phyloP scores from a whole-genome alignment of 2,329 filamentous ascomycete genomes.

The Hypoxylon sp. region DNA sequence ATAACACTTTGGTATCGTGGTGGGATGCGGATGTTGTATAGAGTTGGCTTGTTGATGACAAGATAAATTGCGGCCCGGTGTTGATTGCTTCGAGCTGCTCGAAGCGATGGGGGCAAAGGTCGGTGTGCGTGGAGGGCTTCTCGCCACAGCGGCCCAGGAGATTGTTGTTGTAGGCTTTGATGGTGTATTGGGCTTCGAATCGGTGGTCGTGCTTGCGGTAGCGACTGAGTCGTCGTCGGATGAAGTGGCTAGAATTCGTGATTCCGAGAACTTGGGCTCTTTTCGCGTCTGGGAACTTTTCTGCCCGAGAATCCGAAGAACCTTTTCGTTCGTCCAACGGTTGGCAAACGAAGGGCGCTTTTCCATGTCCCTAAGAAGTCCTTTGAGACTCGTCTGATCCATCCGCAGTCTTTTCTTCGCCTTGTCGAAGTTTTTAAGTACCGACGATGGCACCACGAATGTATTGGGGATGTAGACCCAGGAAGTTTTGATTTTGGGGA shows the following conservation, averaged over 20 bases:
- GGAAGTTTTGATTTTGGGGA: constrained; percentile 47
- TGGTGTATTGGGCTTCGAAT: background rate
- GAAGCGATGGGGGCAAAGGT: background rate
- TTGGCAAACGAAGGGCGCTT: background rate
- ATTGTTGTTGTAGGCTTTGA: background rate
- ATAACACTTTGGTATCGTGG: background rate
- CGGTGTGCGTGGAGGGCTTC: background rate
- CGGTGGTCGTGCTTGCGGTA: background rate
- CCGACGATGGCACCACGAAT: constrained; percentile 43
- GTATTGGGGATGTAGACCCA: constrained; percentile 45
- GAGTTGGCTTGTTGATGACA: background rate
- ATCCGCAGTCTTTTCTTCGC: constrained; percentile 18
- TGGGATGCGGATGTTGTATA: background rate
- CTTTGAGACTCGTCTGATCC: constrained; percentile 33
- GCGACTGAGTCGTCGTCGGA: background rate
- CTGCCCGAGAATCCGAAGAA: constrained; percentile 9
- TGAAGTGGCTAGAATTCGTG: background rate
- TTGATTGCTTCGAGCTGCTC: background rate
- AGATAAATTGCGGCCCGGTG: background rate
- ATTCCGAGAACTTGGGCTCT: background rate
- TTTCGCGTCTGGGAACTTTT: background rate
- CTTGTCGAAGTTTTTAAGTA: constrained; percentile 43
- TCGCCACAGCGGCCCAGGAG: background rate
- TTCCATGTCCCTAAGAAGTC: constrained; percentile 34
- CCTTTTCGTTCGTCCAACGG: constrained; percentile 19